phyloP scores from a whole-genome alignment of 192 early-diverging fungal species.

The Dispira simplex region DNA sequence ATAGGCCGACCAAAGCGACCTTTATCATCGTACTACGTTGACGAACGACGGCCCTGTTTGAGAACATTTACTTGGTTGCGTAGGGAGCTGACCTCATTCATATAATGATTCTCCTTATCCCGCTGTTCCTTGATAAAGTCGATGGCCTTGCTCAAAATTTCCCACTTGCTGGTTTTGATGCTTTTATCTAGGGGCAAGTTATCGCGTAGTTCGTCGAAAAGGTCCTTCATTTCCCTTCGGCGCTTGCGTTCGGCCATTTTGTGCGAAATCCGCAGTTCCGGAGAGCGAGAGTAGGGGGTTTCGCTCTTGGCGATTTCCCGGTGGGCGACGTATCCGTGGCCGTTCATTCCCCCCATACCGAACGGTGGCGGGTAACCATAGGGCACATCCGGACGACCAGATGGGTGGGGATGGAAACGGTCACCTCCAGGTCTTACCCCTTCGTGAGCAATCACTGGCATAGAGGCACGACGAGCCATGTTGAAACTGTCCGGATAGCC shows the following conservation, averaged over 20 bases:
- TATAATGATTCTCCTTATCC: not conserved
- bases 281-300: conserved; percentile 7
- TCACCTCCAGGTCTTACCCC: not conserved
- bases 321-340: conserved; percentile 3
- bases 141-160: conserved; percentile 73
- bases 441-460: conserved; percentile 5
- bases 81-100: not conserved
- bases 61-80: conserved; percentile 2
- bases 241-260: conserved; percentile 79
- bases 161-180: conserved; percentile 79
- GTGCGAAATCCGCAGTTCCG: conserved; percentile 70
- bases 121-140: conserved; percentile 18
- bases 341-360: not conserved
- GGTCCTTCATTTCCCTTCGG: conserved; percentile 79
- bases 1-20: too few species aligned
- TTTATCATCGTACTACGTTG: not conserved
- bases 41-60: conserved; percentile 3
- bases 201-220: conserved; percentile 75
- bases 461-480: conserved; percentile 5
- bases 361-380: conserved; percentile 5
- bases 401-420: not conserved
- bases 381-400: not conserved
- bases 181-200: conserved; percentile 62
- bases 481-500: conserved; percentile 5
- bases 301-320: conserved; percentile 10